phyloP scores from a whole-genome alignment of 2,329 filamentous ascomycete species.

The Dryadomyces quercus-mongolicae region DNA sequence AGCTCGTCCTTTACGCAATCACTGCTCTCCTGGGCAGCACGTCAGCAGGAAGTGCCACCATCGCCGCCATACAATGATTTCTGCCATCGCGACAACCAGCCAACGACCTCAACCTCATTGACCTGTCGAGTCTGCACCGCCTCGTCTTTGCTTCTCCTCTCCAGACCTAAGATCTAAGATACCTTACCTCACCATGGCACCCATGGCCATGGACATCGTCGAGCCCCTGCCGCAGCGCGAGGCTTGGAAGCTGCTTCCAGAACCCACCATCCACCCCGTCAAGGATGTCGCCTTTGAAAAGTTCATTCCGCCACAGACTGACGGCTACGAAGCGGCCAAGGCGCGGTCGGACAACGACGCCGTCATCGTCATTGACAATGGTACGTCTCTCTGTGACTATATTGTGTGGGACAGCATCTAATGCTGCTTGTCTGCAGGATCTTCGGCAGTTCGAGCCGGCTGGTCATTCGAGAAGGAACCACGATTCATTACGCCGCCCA shows the following conservation, averaged over 20 bases:
- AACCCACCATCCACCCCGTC: conserved; percentile 46
- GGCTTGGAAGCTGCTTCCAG: conserved; percentile 32
- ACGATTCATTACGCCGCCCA: conserved; percentile 68
- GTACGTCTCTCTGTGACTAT: conserved; percentile 30
- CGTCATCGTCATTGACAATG: conserved; percentile 97
- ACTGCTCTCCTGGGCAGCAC: neutral
- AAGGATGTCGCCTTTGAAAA: conserved; percentile 51
- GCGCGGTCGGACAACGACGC: conserved; percentile 41
- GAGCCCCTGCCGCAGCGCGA: conserved; percentile 26
- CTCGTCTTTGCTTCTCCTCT: neutral
- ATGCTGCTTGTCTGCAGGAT: conserved; percentile 46
- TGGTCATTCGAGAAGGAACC: conserved; percentile 90
- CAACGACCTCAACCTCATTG: neutral
- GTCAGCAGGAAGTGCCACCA: neutral
- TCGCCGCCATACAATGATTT: neutral
- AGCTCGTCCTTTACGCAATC: neutral
- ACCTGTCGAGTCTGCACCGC: neutral
- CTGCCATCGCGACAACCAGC: neutral
- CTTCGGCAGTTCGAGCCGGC: conserved; percentile 77
- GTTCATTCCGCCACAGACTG: conserved; percentile 38
- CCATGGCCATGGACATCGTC: conserved; percentile 39
- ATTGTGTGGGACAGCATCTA: neutral
- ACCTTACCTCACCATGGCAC: conserved; percentile 29
- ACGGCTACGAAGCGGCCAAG: conserved; percentile 61
- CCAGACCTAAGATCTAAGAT: neutral